A percentile compares a stretch with the other conserved stretches of the same genome.
phyloP scores from a whole-genome alignment of 1,284 basidiomycete genomes.

The Apiotrichum gracile region DNA sequence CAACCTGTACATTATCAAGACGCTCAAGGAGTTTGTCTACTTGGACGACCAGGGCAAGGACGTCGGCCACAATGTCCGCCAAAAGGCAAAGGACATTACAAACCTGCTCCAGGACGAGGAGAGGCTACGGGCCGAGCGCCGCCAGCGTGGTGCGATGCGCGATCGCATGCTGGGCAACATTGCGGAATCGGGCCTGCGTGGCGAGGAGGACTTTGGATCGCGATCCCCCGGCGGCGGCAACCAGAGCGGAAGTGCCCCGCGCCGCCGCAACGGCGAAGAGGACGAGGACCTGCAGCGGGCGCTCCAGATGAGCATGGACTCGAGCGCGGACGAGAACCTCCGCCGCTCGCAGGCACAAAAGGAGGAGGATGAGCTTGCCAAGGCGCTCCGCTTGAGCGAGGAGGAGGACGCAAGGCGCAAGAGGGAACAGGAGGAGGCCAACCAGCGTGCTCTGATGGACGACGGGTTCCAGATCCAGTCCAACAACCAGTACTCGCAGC shows the following conservation, averaged over 20 bases:
- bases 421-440: slow-evolving; percentile 66
- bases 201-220: slow-evolving; percentile 49
- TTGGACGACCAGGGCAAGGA: slow-evolving; percentile 94
- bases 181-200: slow-evolving; percentile 43
- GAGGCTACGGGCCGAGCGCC: slow-evolving; percentile 77
- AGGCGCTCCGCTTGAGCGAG: slow-evolving; percentile 74
- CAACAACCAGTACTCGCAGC: slow-evolving; percentile 38
- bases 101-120: slow-evolving; percentile 87
- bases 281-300: slow-evolving; percentile 77
- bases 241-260: slow-evolving; percentile 3
- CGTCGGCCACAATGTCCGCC: slow-evolving; percentile 95
- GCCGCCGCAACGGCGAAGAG: slow-evolving; percentile 48
- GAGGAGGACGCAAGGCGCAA: slow-evolving; percentile 75
- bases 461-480: slow-evolving; percentile 60
- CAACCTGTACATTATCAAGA: slow-evolving; percentile 98
- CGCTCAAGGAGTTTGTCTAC: slow-evolving; percentile 97
- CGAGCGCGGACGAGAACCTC: slow-evolving; percentile 67
- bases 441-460: slow-evolving; percentile 74
- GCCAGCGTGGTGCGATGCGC: slow-evolving; percentile 78
- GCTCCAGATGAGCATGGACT: slow-evolving; percentile 79
- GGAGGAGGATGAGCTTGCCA: slow-evolving; percentile 67
- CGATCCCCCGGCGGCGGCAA: background rate
- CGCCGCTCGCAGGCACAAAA: slow-evolving; percentile 44
- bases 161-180: slow-evolving; percentile 79
- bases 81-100: slow-evolving; percentile 99